Conservation (phyloP, 768 basidiomycete genomes). For the Phylloporus arenicola region DNA sequence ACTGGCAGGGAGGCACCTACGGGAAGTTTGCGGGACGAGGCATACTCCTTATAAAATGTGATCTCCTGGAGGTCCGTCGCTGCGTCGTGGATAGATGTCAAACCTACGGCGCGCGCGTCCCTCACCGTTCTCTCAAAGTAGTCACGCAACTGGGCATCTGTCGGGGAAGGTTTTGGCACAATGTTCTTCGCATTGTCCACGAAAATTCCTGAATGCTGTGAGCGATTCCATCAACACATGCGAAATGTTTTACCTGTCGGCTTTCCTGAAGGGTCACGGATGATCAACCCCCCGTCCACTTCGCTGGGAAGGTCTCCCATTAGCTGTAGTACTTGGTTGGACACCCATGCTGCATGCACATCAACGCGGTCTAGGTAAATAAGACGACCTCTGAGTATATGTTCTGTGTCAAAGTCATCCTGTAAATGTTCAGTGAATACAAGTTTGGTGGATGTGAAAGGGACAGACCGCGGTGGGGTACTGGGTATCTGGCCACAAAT, state of each 20-base stretch:
- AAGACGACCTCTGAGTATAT: slow-evolving; percentile 58
- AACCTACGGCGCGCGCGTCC: slow-evolving; percentile 70
- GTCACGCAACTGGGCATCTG: slow-evolving; percentile 47
- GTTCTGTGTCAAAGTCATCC: slow-evolving; percentile 70
- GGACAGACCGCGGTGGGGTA: slow-evolving; percentile 68
- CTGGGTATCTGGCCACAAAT: slow-evolving; percentile 53
- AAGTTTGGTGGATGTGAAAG: slow-evolving; percentile 16
- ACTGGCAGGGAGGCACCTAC: slow-evolving; percentile 35
- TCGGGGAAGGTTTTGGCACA: slow-evolving; percentile 64
- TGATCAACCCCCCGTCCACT: slow-evolving; percentile 71
- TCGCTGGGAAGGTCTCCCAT: slow-evolving; percentile 55
- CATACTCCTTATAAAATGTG: slow-evolving; percentile 64
- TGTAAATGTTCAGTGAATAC: slow-evolving; percentile 23
- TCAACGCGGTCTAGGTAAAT: slow-evolving; percentile 78
- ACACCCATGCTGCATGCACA: slow-evolving; percentile 85
- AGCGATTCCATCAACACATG: neutral
- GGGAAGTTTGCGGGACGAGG: slow-evolving; percentile 62
- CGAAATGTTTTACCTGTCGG: slow-evolving; percentile 53
- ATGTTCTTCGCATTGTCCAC: slow-evolving; percentile 85
- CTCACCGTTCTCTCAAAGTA: slow-evolving; percentile 60
- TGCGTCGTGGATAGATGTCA: slow-evolving; percentile 89
- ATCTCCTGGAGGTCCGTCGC: slow-evolving; percentile 45
- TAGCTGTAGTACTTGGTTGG: slow-evolving; percentile 59
- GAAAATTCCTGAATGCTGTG: slow-evolving; percentile 50
- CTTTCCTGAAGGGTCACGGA: slow-evolving; percentile 53